Conservation (phyloP, 2,329 filamentous ascomycete genomes). For the Teratosphaeria zuluensis region DNA sequence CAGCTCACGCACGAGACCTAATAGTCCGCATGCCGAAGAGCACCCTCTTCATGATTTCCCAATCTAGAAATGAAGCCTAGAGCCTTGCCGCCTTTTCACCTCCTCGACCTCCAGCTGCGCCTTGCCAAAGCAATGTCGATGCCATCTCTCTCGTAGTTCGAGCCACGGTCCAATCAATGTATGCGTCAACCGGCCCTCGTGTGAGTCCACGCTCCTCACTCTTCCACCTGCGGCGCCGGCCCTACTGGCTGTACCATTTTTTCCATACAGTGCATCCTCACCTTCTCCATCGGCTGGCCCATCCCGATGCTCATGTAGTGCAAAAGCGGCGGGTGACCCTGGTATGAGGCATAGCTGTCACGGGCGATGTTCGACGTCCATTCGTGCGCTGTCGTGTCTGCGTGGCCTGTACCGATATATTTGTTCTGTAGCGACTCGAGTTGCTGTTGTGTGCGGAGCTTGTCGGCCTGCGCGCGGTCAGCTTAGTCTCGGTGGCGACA, state of each 20-base stretch:
- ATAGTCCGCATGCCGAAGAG: not conserved
- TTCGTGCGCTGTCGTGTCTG: slow-evolving; percentile 94
- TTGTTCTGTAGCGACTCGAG: slow-evolving; percentile 94
- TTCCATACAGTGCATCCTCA: slow-evolving; percentile 71
- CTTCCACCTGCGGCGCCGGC: slow-evolving; percentile 18
- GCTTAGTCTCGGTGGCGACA: not conserved
- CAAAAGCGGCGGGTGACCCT: slow-evolving; percentile 80
- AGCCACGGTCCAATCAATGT: too few relatives aligned
- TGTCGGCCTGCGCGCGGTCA: slow-evolving; percentile 59
- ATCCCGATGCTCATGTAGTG: slow-evolving; percentile 84
- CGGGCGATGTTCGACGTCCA: slow-evolving; percentile 94
- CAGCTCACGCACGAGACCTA: not conserved
- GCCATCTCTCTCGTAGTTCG: too few relatives aligned
- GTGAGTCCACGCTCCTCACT: slow-evolving; percentile 2
- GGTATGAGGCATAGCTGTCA: slow-evolving; percentile 80
- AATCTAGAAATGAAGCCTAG: not conserved
- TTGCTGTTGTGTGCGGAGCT: slow-evolving; percentile 93
- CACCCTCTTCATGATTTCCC: not conserved
- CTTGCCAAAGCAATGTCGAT: too few relatives aligned
- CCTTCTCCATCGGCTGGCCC: slow-evolving; percentile 69
- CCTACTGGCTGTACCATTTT: slow-evolving; percentile 56
- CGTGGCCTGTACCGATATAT: slow-evolving; percentile 90
- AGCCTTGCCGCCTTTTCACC: not conserved
- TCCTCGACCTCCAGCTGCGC: not conserved
- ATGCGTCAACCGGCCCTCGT: too few relatives aligned